These are phyloP conservation scores for Naganishia cerealis DNA, from an alignment of 1,284 basidiomycete genomes.

Conservation along the genomic window DNA sequence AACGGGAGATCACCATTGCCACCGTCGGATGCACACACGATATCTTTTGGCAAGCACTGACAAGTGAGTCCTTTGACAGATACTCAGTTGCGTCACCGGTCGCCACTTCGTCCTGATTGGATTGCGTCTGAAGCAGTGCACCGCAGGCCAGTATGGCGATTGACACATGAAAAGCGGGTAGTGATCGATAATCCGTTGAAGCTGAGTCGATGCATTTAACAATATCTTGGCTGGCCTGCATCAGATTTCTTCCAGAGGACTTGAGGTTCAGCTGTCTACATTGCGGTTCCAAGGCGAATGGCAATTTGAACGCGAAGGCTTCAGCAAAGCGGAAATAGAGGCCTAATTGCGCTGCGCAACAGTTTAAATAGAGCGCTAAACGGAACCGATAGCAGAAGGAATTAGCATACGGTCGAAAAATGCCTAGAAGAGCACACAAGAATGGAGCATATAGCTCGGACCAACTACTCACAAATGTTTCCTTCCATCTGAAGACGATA, in stretches of 20 bases:
- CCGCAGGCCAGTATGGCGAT: slow-evolving; percentile 15
- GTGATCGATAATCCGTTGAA: neutral
- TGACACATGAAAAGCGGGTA: slow-evolving; percentile 12
- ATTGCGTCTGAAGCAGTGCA: neutral
- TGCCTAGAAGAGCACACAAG: no score
- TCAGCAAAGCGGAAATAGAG: slow-evolving; percentile 22
- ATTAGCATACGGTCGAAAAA: neutral
- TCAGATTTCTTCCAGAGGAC: slow-evolving; percentile 5
- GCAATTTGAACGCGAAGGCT: slow-evolving; percentile 4
- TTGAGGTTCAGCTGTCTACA: slow-evolving; percentile 4
- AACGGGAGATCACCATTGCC: neutral
- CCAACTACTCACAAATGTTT: neutral
- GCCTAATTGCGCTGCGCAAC: slow-evolving; percentile 12
- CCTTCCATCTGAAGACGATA: neutral
- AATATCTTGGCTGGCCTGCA: slow-evolving; percentile 4
- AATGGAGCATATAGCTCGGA: no score
- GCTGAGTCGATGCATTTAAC: neutral
- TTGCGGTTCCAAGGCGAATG: slow-evolving; percentile 8
- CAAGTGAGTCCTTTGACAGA: neutral
- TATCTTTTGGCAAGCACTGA: neutral
- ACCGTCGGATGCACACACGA: slow-evolving; percentile 20
- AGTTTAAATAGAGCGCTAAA: slow-evolving; percentile 4
- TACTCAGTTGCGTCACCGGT: neutral
- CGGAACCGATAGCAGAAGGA: neutral
- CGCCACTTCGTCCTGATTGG: neutral